These are phyloP conservation scores for Colletotrichum liriopes DNA, from an alignment of 2,329 filamentous ascomycete species.

Conservation along the genomic window DNA sequence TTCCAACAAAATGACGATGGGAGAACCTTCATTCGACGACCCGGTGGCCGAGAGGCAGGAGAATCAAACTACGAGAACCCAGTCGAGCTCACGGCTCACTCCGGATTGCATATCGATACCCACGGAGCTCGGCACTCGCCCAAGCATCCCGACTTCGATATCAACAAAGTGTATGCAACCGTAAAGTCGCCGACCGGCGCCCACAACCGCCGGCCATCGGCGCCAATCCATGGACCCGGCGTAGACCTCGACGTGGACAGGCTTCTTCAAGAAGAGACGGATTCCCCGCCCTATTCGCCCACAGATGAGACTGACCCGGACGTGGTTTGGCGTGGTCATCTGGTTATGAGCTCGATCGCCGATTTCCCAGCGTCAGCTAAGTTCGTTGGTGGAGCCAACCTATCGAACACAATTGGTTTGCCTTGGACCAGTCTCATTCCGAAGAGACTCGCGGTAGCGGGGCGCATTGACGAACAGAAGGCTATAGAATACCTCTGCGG, in stretches of 20 bases:
- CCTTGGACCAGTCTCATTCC: conserved; percentile 85
- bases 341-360: conserved; percentile 84
- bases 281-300: conserved; percentile 87
- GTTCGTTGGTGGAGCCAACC: conserved; percentile 87
- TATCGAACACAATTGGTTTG: conserved; percentile 69
- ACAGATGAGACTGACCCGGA: conserved; percentile 81
- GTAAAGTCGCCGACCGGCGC: conserved; percentile 80
- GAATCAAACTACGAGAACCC: conserved; percentile 32
- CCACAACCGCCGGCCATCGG: conserved; percentile 64
- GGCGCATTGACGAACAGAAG: conserved; percentile 84
- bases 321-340: conserved; percentile 83
- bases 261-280: conserved; percentile 83
- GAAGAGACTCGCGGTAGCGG: conserved; percentile 78
- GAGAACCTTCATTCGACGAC: conserved; percentile 55
- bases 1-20: conserved; percentile 53
- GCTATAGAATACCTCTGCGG: conserved; percentile 94
- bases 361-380: conserved; percentile 84
- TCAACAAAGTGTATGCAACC: conserved; percentile 87
- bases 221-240: conserved; percentile 70
- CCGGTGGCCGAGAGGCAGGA: conserved; percentile 50
- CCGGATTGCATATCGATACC: conserved; percentile 60
- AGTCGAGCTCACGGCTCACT: conserved; percentile 50
- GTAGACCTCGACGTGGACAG: conserved; percentile 93
- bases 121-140: conserved; percentile 66
- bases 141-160: conserved; percentile 78